Evolutionary conservation across 73 alveolate genomes (phyloP).

Genomic region (Diophrys sp.): DNA sequence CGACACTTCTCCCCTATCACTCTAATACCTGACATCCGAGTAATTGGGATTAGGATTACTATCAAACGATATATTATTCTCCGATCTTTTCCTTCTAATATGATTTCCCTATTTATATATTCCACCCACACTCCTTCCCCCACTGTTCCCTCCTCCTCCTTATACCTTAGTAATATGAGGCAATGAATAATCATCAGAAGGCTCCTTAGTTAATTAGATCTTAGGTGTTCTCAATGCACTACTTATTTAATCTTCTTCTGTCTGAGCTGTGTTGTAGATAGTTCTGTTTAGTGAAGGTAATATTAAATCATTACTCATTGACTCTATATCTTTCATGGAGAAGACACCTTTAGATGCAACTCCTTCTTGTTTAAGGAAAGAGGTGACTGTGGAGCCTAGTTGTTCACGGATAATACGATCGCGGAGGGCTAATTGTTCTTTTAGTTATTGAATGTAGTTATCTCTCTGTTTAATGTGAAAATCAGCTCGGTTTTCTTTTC

Average conservation of each 20-base stretch:
- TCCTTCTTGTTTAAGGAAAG: constrained; percentile 28
- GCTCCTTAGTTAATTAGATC: background rate
- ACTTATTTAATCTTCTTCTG: background rate
- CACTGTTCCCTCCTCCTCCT: too few species aligned
- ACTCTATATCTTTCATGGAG: background rate
- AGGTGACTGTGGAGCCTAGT: constrained; percentile 48
- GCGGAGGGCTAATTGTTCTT: constrained; percentile 49
- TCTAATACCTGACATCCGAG: background rate
- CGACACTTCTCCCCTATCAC: background rate
- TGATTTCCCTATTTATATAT: background rate
- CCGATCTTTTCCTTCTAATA: background rate
- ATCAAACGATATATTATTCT: background rate
- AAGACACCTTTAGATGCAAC: background rate
- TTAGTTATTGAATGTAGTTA: constrained; percentile 47
- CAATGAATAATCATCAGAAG: background rate
- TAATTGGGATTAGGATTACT: background rate
- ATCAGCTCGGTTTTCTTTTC: constrained; percentile 65
- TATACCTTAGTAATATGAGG: background rate
- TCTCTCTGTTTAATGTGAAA: constrained; percentile 62
- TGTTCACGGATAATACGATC: constrained; percentile 53
- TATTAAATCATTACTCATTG: background rate
- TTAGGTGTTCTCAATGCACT: background rate
- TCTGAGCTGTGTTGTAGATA: background rate
- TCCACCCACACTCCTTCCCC: too few species aligned
- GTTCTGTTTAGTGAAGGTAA: background rate